A percentile compares a stretch with the other conserved stretches of the same genome.
Conservation (phyloP, 495 filamentous ascomycete genomes). For the Aspergillus sclerotioniger region DNA sequence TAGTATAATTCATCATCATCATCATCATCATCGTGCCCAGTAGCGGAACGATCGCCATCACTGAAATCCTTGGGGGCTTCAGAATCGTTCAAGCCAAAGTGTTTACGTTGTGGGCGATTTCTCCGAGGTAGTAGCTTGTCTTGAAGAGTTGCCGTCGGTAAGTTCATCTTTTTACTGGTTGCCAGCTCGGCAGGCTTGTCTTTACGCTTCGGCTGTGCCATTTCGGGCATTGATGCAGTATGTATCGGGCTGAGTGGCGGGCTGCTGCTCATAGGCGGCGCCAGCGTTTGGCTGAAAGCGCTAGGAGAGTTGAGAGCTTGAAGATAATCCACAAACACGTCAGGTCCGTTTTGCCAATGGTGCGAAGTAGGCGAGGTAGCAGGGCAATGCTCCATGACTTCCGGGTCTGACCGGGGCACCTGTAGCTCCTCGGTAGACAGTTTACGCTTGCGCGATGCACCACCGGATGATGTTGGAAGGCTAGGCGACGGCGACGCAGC, state of each 20-base stretch:
- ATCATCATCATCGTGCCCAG: constrained; percentile 44
- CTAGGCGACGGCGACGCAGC: constrained; percentile 23
- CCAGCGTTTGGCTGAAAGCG: constrained; percentile 49
- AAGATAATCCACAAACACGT: constrained; percentile 11
- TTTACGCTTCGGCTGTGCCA: constrained; percentile 19
- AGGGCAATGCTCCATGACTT: constrained; percentile 22
- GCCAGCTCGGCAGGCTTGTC: neutral
- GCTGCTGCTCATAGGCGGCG: constrained; percentile 51
- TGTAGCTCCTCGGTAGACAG: constrained; percentile 22
- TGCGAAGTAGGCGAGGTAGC: constrained; percentile 15
- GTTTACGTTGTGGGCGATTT: constrained; percentile 31
- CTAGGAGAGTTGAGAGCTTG: constrained; percentile 28
- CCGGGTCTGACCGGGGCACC: constrained; percentile 25
- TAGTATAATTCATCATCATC: constrained; percentile 44
- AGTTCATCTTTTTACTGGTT: constrained; percentile 32
- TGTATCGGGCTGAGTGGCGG: constrained; percentile 19
- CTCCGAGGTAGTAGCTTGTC: constrained; percentile 46
- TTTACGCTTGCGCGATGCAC: constrained; percentile 41
- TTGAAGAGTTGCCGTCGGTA: constrained; percentile 50
- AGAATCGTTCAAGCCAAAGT: constrained; percentile 13
- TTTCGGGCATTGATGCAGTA: constrained; percentile 17
- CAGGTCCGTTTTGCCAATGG: neutral
- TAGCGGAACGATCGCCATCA: constrained; percentile 33
- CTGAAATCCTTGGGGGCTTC: constrained; percentile 31
- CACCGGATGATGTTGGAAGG: constrained; percentile 26